Base-by-base conservation (phyloP, 331 rosid species). In the Acacia pycnantha region DNA sequence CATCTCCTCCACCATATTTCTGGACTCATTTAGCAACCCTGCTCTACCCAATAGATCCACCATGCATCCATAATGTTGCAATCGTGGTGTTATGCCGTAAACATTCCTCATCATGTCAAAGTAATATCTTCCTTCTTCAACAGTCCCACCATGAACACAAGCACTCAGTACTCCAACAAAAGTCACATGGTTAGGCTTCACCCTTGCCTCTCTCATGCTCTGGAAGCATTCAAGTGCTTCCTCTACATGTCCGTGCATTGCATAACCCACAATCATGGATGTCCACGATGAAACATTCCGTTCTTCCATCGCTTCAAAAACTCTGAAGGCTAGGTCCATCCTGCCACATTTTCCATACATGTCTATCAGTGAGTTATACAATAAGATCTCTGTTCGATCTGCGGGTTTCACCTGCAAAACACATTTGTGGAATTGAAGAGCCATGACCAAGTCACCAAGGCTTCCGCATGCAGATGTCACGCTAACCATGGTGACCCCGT, bases 261-360 rank as follows among this genome's bases (percentile, higher is more conserved):
- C 97, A 56, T 90, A 93, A 67, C 94, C 97, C 77, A 90, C 93
- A 31, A 91, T 93, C 92, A 93, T 78, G 19, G 97, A 91, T 1
- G 97, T 93, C 97, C 97, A 91, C 0, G 97, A 91, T 0, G 90
- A 89, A 26, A 91, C 90, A 77, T 85, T 91, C 76, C 81, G 70
- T n/a, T 77, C 84, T 77, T 75, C 88, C 93, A 91, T 90, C 8
- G 74, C 65, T 0, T 77, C 86, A 82, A 93, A 93, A 74, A 93
- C 94, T 82, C 6, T 82, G 46, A 77, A 70, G 1, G 97, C 93
- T 26, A 91, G 64, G 82, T 91, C 93, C 97, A 90, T 90, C 81
- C 92, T 67, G 47, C 97, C 97, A 73, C 97, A 91, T 81, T 93
- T 93, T 19, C 97, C 97, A 81, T 93, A 91, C 97, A 91, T 91